Evolutionary conservation across 164 flowering plant species (phyloP), one percentile per base, ranked within the genome.

Genomic region (Buxus sempervirens): DNA sequence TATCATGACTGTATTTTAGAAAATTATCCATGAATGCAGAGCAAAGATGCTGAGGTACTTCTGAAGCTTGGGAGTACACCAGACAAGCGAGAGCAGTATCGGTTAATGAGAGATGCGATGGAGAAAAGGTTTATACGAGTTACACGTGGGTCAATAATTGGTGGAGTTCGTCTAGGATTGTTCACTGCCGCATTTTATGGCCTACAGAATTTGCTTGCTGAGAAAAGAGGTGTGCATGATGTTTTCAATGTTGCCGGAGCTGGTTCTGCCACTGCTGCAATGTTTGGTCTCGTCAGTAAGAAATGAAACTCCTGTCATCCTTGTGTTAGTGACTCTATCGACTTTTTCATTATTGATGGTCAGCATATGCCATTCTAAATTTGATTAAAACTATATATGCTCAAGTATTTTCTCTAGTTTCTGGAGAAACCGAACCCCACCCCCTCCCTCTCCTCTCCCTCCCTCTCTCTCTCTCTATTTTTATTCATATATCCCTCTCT

Each of bases 91-190:
- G 98, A 89, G 74, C 98, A 96, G 69, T 81, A 93, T 76, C 81
- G 96, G 56, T 66, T 96, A 63, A 90, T 93, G 96, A 85, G 99
- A 79, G 98, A 92, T 85, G 99, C 98, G 25, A 93, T 96, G 99
- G 99, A 96, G 83, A 96, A 96, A 76, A 85, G 97, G 78, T 93
- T 96, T 63, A 68, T 90, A 22, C 78, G 91, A 67, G 93, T 96
- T 28, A 81, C 98, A 67, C 89, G 89, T 63, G 96, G 98, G 62
- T 96, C 98, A 21, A 87, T 96, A 58, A 83, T 96, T 73, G 98
- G 99, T 67, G 98, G 99, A 62, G 80, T 96, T 20, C 93, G 99
- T 61, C 99, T 96, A 66, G 98, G 99, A 60, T 78, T 93, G 88
- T 96, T 96, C 71, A 90, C 96, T 57, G 93, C 97, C 74, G 73